phyloP scores from a whole-genome alignment of 169 alveolate genomes.

The Babesia ovis region DNA sequence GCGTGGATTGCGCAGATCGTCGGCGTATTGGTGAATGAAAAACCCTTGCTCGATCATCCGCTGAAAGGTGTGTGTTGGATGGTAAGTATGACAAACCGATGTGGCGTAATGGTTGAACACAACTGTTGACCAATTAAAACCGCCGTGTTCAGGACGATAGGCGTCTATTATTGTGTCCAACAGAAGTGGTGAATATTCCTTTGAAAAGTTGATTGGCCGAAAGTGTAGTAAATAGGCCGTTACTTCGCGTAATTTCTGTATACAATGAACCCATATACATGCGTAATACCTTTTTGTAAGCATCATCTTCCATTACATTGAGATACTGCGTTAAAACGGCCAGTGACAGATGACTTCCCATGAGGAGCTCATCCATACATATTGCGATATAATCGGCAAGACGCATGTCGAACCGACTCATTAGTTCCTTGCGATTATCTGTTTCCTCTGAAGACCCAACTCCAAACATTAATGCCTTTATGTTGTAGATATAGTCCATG shows the following conservation, averaged over 20 bases:
- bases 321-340: conserved; percentile 32
- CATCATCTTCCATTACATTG: conserved; percentile 5
- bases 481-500: conserved; percentile 53
- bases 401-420: conserved; percentile 52
- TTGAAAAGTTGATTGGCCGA: conserved; percentile 33
- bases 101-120: conserved; percentile 53
- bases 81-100: conserved; percentile 17
- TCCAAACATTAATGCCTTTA: conserved; percentile 37
- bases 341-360: conserved; percentile 22
- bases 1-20: neutral
- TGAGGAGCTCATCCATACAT: conserved; percentile 49
- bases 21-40: conserved; percentile 31
- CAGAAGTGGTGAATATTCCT: conserved; percentile 33
- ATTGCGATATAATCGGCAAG: conserved; percentile 55
- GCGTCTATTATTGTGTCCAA: conserved; percentile 31
- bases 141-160: conserved; percentile 2
- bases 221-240: conserved; percentile 54
- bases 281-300: conserved; percentile 18
- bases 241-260: conserved; percentile 30
- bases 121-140: conserved; percentile 17
- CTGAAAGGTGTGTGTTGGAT: neutral
- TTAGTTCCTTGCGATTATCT: conserved; percentile 14
- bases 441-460: conserved; percentile 17
- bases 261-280: no score
- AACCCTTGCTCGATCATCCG: conserved; percentile 42